These are phyloP conservation scores for Suhomyces chickasaworum DNA, from an alignment of 1,139 yeast species.

Conservation along the genomic window DNA sequence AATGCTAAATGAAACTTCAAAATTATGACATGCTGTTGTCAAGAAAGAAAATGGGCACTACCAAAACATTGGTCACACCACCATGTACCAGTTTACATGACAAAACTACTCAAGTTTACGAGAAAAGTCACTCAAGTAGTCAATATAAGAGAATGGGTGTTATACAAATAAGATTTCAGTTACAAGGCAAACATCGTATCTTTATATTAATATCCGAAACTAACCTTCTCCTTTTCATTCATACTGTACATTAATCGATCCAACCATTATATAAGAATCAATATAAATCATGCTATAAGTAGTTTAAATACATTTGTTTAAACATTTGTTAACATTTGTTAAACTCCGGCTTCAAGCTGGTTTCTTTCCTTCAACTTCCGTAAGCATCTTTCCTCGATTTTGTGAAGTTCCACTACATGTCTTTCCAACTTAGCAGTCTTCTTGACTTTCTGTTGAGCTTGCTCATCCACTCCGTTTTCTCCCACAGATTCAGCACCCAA, in stretches of 20 bases:
- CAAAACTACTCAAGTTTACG: too few species aligned
- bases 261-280: not conserved
- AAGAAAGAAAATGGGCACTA: too few species aligned
- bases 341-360: not conserved
- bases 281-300: not conserved
- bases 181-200: too few species aligned
- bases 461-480: conserved; percentile 17
- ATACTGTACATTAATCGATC: not conserved
- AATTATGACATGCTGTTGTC: not conserved
- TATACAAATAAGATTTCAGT: too few species aligned
- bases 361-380: conserved; percentile 10
- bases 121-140: too few species aligned
- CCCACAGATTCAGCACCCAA: conserved; percentile 35
- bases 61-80: too few species aligned
- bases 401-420: conserved; percentile 48
- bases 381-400: conserved; percentile 43
- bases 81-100: too few species aligned
- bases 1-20: too few species aligned
- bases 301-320: not conserved
- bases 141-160: too few species aligned
- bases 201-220: too few species aligned
- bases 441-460: conserved; percentile 22
- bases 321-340: too few species aligned
- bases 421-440: conserved; percentile 44
- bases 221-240: too few species aligned